Evolutionary conservation across 176 grass and related monocot genomes (phyloP).

Genomic region (Tillandsia leiboldiana): DNA sequence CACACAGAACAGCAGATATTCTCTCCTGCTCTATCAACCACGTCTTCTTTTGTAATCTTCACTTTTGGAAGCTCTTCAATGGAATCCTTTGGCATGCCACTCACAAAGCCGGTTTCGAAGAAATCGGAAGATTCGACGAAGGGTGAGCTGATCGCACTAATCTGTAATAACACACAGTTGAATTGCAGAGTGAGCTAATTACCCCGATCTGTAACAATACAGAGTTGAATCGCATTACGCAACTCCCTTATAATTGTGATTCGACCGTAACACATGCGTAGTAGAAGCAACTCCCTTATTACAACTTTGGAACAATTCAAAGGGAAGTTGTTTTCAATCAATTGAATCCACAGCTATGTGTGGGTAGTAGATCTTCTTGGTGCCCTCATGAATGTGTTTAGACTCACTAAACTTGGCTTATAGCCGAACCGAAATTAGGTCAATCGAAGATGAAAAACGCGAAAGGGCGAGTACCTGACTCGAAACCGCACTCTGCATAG

Average conservation of each 20-base stretch:
- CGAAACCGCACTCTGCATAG: constrained; percentile 56
- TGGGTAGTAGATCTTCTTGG: neutral
- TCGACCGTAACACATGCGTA: too few species aligned
- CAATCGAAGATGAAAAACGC: neutral
- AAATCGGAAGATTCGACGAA: constrained; percentile 63
- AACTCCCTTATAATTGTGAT: too few species aligned
- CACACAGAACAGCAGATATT: constrained; percentile 77
- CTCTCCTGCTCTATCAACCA: constrained; percentile 42
- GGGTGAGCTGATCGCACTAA: constrained; percentile 69
- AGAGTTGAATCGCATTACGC: neutral
- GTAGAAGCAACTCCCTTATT: too few species aligned
- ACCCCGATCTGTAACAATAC: constrained; percentile 49
- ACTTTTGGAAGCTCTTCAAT: constrained; percentile 46
- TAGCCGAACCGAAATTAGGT: too few species aligned
- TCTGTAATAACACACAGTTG: constrained; percentile 24
- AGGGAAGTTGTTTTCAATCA: too few species aligned
- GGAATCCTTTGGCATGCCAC: constrained; percentile 31
- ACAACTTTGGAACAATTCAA: too few species aligned
- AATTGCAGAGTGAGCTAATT: constrained; percentile 37
- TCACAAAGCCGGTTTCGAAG: constrained; percentile 42
- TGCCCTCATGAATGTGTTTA: neutral
- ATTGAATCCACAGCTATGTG: neutral
- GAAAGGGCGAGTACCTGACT: constrained; percentile 53
- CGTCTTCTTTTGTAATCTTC: constrained; percentile 28
- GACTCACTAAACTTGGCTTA: too few species aligned